Conservation (phyloP, 2,329 filamentous ascomycete genomes). For the Diaporthe eres region DNA sequence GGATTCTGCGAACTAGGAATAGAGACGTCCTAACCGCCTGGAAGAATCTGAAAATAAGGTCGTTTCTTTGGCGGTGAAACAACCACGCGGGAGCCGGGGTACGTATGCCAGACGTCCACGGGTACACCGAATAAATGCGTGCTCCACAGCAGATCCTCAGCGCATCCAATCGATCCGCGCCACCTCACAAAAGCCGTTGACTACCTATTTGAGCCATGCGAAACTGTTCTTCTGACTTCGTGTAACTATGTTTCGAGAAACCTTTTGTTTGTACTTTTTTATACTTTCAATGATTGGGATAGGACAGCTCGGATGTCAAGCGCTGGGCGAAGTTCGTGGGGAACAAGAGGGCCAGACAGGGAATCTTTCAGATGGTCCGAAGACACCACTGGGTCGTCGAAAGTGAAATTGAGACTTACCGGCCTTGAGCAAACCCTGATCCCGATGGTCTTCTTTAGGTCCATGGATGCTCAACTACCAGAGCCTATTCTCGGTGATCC, state of each 20-base stretch:
- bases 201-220: no score
- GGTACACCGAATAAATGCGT: background rate
- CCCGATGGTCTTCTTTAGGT: conserved; percentile 25
- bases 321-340: background rate
- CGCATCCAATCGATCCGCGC: no score
- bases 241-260: background rate
- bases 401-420: background rate
- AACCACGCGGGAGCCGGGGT: background rate
- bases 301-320: background rate
- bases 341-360: background rate
- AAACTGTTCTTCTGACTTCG: background rate
- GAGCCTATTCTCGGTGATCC: conserved; percentile 37
- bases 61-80: conserved; percentile 1
- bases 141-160: background rate
- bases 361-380: background rate
- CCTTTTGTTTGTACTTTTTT: background rate
- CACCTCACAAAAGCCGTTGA: background rate
- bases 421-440: conserved; percentile 15
- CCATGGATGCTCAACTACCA: conserved; percentile 25
- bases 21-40: background rate
- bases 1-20: background rate
- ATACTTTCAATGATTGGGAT: background rate
- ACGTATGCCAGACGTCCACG: background rate
- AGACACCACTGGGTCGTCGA: background rate
- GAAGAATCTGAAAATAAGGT: background rate